These are phyloP conservation scores for Digitaria exilis DNA, from an alignment of 202 grass and related monocot species.

Conservation along the genomic window DNA sequence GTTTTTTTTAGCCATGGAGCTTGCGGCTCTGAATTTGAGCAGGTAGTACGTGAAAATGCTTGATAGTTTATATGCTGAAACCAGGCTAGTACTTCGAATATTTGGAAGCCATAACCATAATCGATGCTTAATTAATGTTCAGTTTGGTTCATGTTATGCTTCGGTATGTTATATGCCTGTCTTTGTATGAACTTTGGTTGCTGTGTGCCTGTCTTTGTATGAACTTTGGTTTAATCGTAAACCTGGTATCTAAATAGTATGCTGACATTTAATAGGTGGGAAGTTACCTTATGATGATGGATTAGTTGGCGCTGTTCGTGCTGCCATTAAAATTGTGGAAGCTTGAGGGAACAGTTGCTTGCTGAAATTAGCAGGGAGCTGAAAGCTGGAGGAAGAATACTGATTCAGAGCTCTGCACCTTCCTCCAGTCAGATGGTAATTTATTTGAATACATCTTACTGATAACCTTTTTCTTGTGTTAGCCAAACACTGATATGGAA, in stretches of 20 bases:
- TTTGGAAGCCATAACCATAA: not conserved
- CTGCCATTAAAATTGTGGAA: slow-evolving; percentile 50
- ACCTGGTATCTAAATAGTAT: not conserved
- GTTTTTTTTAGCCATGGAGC: not conserved
- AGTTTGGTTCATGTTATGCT: not conserved
- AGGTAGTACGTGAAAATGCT: no score
- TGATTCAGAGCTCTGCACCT: slow-evolving; percentile 50
- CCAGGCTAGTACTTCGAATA: not conserved
- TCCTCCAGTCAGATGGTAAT: slow-evolving; percentile 54
- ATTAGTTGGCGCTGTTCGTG: slow-evolving; percentile 66
- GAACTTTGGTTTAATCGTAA: not conserved
- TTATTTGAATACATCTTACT: not conserved
- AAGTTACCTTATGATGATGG: slow-evolving; percentile 63
- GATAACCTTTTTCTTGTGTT: not conserved
- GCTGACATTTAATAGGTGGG: slow-evolving; percentile 44
- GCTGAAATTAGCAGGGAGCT: slow-evolving; percentile 63
- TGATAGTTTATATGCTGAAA: not conserved
- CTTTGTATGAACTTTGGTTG: no score
- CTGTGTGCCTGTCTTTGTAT: not conserved
- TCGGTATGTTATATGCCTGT: no score
- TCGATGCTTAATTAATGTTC: not conserved
- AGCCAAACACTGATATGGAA: slow-evolving; percentile 68
- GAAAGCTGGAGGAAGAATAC: slow-evolving; percentile 55
- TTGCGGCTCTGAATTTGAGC: not conserved
- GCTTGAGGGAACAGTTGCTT: slow-evolving; percentile 54